Evolutionary conservation across 1,284 basidiomycete genomes (phyloP).

Genomic region (Cryptococcus sp.): DNA sequence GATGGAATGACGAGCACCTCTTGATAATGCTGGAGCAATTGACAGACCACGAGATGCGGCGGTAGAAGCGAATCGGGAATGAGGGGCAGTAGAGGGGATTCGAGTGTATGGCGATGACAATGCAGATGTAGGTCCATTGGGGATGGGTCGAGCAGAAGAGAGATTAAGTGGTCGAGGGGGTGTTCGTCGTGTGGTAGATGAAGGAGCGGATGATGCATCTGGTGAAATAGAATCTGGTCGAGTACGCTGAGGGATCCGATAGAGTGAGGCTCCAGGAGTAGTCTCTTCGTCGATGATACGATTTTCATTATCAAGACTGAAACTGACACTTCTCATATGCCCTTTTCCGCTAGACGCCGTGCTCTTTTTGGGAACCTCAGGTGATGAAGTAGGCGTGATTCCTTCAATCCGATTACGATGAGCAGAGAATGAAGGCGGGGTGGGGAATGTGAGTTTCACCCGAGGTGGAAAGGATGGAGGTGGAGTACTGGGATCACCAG

Average conservation of each 20-base stretch:
- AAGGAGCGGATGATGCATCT: background rate
- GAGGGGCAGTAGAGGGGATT: conserved; percentile 6
- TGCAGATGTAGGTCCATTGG: background rate
- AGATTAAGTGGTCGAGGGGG: background rate
- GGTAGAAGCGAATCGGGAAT: conserved; percentile 16
- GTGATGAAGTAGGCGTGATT: conserved; percentile 2
- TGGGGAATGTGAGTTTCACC: conserved; percentile 20
- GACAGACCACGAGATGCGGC: conserved; percentile 22
- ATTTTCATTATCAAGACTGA: background rate
- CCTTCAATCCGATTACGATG: conserved; percentile 5
- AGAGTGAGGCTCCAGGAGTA: background rate
- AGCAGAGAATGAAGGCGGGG: conserved; percentile 25
- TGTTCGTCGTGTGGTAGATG: background rate
- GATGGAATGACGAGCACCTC: conserved; percentile 1
- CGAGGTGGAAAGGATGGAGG: conserved; percentile 1
- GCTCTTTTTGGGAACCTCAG: background rate
- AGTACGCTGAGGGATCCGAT: conserved; percentile 17
- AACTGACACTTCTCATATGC: conserved; percentile 6
- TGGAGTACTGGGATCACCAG: conserved; percentile 7
- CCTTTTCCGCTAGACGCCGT: background rate
- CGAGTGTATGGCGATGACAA: background rate
- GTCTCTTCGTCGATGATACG: background rate
- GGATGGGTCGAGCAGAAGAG: background rate
- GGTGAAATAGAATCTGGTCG: background rate
- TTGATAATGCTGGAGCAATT: conserved; percentile 21